Base-by-base conservation (phyloP, 2,329 filamentous ascomycete species). In the Fusarium lyarnte region DNA sequence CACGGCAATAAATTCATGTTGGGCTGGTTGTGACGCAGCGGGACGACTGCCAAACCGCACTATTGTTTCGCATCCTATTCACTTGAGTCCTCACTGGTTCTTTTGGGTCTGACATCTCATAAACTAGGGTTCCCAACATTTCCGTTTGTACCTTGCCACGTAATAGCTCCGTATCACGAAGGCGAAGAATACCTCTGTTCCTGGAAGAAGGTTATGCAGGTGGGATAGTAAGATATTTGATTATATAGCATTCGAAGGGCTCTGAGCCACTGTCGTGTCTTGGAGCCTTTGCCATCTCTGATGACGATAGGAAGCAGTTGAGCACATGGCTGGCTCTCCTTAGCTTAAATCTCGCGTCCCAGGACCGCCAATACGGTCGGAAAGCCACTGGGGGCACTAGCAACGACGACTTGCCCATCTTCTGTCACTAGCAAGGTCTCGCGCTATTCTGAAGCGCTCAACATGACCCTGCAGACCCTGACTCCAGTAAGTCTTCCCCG, bases 221-320 rank as follows among this genome's bases (percentile, higher is more conserved):
- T 12, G 25, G 12, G 11, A 23, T 19, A 14, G 3, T 6, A 17
- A 19, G 11, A 14, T 13, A 7, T 10, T n/a, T 3, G 16, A 3
- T 25, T n/a, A 10, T 6, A 8, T 3, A 0, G 21, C 14, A 17
- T 7, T 4, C 23, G 12, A 14, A 9, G 10, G 10, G 3, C 6
- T 6, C 9, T 9, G 11, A 8, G 21, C 12, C 2, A 17, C 0
- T 6, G 13, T 27, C 6, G 0, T 6, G 6, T 8, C 2, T 14
- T 25, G 2, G 12, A 21, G 2, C 0, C 3, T 6, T 21, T 21
- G 9, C 12, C n/a, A 25, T 51, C n/a, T n/a, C n/a, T n/a, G n/a
- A n/a, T n/a, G n/a, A n/a, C n/a, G n/a, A n/a, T n/a, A n/a, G n/a
- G n/a, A n/a, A n/a, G n/a, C n/a, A n/a, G n/a, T n/a, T n/a, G n/a